phyloP scores from a whole-genome alignment of 768 basidiomycete species.

The Amanita inopinata region DNA sequence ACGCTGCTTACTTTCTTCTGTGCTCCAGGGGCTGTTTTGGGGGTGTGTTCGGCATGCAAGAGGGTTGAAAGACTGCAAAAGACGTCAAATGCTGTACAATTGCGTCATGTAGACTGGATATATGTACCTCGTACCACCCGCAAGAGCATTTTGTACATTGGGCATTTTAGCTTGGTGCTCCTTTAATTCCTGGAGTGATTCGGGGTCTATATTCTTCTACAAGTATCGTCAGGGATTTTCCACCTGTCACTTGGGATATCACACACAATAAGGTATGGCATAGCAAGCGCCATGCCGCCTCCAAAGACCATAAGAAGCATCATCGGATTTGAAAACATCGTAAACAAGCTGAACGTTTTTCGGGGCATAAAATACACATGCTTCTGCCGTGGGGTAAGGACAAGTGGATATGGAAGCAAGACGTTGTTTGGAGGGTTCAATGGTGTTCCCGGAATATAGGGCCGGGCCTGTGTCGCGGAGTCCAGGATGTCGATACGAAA shows the following conservation, averaged over 20 bases:
- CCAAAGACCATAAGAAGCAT: conserved; percentile 68
- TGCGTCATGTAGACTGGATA: conserved; percentile 20
- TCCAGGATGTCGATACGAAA: conserved; percentile 57
- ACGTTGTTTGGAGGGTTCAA: conserved; percentile 46
- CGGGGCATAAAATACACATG: conserved; percentile 57
- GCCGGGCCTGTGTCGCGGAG: conserved; percentile 36
- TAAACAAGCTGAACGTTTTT: conserved; percentile 64
- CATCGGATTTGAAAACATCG: conserved; percentile 80
- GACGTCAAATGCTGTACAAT: background rate
- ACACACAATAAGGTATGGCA: conserved; percentile 69
- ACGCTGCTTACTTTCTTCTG: background rate
- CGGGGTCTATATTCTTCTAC: conserved; percentile 73
- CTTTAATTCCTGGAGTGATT: conserved; percentile 54
- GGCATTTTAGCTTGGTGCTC: conserved; percentile 48
- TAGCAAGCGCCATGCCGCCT: conserved; percentile 56
- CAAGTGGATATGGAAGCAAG: conserved; percentile 52
- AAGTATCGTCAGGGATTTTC: conserved; percentile 10
- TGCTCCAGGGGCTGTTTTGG: conserved; percentile 10
- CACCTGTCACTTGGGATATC: too few species aligned
- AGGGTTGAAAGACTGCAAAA: conserved; percentile 33
- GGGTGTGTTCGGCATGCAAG: conserved; percentile 18
- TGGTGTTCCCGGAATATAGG: conserved; percentile 63
- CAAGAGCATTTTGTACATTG: conserved; percentile 45
- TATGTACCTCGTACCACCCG: conserved; percentile 49
- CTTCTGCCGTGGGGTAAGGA: conserved; percentile 42